Conservation (phyloP, 2,329 filamentous ascomycete genomes). For the Torrubiella hemipterigena region DNA sequence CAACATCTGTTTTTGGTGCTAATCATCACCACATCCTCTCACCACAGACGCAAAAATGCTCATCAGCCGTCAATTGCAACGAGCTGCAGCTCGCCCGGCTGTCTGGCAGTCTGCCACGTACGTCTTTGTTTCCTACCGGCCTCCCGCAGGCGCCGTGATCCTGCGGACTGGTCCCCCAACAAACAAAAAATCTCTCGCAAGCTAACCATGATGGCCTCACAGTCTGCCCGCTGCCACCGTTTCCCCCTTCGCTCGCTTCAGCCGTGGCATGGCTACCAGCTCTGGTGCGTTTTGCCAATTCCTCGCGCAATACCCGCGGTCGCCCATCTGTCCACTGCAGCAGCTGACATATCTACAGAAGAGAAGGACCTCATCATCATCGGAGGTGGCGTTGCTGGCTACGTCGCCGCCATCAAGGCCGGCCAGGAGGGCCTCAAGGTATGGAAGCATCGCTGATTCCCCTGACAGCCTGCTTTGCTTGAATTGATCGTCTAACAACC, state of each 20-base stretch:
- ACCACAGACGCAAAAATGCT: constrained; percentile 37
- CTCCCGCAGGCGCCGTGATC: neutral
- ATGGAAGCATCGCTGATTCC: too few relatives aligned
- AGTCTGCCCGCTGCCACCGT: constrained; percentile 38
- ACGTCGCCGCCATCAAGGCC: constrained; percentile 98
- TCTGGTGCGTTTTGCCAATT: constrained; percentile 31
- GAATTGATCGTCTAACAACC: constrained; percentile 3
- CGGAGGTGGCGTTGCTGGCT: constrained; percentile 93
- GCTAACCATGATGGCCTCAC: constrained; percentile 10
- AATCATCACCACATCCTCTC: constrained; percentile 14
- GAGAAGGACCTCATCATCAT: constrained; percentile 97
- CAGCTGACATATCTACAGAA: constrained; percentile 44
- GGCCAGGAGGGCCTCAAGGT: constrained; percentile 96
- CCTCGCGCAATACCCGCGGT: constrained; percentile 19
- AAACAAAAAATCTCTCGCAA: constrained; percentile 9
- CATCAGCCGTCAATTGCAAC: constrained; percentile 47
- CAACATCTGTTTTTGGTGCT: constrained; percentile 9
- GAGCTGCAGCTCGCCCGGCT: constrained; percentile 43
- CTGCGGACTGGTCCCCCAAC: constrained; percentile 1
- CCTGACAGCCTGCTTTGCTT: neutral
- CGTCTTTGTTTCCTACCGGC: constrained; percentile 12
- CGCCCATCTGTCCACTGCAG: neutral
- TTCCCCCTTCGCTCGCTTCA: constrained; percentile 37
- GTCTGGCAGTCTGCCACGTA: constrained; percentile 41
- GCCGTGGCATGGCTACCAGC: constrained; percentile 46